These are phyloP conservation scores for Helenozyma rhizophorensis DNA, from an alignment of 805 yeast species.

Conservation along the genomic window DNA sequence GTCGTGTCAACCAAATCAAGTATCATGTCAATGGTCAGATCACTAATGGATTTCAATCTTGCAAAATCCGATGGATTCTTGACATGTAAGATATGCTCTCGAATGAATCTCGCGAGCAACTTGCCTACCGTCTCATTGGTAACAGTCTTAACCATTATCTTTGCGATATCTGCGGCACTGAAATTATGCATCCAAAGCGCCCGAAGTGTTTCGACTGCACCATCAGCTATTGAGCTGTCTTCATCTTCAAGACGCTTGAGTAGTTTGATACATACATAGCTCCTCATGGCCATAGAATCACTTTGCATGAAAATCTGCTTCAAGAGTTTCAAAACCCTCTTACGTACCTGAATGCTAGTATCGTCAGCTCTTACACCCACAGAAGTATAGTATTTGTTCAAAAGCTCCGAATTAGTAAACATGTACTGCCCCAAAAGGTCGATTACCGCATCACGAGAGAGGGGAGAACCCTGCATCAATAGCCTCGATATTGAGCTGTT, in stretches of 20 bases:
- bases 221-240: constrained; percentile 47
- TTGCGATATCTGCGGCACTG: constrained; percentile 9
- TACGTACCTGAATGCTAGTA: constrained; percentile 60
- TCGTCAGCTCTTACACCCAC: constrained; percentile 52
- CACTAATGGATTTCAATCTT: constrained; percentile 2
- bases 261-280: constrained; percentile 46
- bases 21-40: constrained; percentile 3
- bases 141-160: too few relatives aligned
- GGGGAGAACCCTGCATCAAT: constrained; percentile 58
- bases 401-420: constrained; percentile 37
- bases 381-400: constrained; percentile 45
- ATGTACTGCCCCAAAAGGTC: constrained; percentile 57
- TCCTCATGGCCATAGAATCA: constrained; percentile 25
- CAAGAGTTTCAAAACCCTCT: constrained; percentile 52
- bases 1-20: constrained; percentile 2
- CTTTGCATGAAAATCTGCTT: constrained; percentile 42
- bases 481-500: constrained; percentile 48
- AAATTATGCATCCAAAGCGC: constrained; percentile 19
- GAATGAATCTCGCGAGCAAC: constrained; percentile 3
- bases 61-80: not conserved
- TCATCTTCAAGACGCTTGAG: constrained; percentile 63
- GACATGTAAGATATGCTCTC: not conserved
- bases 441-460: constrained; percentile 72
- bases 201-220: constrained; percentile 32
- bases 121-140: constrained; percentile 30